These are phyloP conservation scores for Fusarium sp. DNA, from an alignment of 2,329 filamentous ascomycete species.

Conservation along the genomic window DNA sequence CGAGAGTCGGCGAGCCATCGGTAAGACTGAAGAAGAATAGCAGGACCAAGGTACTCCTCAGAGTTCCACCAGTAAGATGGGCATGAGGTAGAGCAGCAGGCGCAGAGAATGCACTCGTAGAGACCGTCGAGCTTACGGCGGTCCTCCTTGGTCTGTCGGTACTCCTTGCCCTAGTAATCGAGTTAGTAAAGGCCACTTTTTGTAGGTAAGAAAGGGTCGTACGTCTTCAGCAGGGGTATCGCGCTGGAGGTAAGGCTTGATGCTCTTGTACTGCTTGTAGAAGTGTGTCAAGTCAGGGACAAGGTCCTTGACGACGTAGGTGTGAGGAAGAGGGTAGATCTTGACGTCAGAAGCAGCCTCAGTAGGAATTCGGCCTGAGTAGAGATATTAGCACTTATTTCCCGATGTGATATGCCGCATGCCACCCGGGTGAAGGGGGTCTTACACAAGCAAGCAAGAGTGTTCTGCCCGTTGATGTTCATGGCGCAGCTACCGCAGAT, in stretches of 20 bases:
- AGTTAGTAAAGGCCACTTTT: slow-evolving; percentile 16
- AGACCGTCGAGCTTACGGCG: slow-evolving; percentile 97
- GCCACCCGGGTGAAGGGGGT: slow-evolving; percentile 16
- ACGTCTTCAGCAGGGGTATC: slow-evolving; percentile 87
- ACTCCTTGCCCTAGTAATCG: slow-evolving; percentile 81
- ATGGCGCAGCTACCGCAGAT: slow-evolving; percentile 99
- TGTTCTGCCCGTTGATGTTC: slow-evolving; percentile 99
- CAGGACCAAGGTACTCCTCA: slow-evolving; percentile 97
- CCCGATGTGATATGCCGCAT: slow-evolving; percentile 46
- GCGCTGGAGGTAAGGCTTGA: slow-evolving; percentile 97
- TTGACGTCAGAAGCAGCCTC: slow-evolving; percentile 85
- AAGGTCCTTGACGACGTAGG: slow-evolving; percentile 98
- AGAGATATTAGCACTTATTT: slow-evolving; percentile 28
- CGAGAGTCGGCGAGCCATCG: slow-evolving; percentile 96
- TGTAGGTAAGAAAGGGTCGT: slow-evolving; percentile 45
- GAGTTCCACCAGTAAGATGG: slow-evolving; percentile 99
- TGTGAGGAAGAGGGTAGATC: slow-evolving; percentile 98
- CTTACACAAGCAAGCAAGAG: slow-evolving; percentile 93
- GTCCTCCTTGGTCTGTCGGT: slow-evolving; percentile 90
- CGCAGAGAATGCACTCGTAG: slow-evolving; percentile 99
- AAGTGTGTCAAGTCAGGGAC: slow-evolving; percentile 98
- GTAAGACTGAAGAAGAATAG: slow-evolving; percentile 97
- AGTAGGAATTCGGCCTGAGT: slow-evolving; percentile 87
- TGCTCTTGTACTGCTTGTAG: slow-evolving; percentile 99
- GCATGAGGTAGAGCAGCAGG: slow-evolving; percentile 98